Evolutionary conservation across 345 rosid species (phyloP), one percentile per base, ranked within the genome.

Genomic region (Eucalyptus tenuipes): DNA sequence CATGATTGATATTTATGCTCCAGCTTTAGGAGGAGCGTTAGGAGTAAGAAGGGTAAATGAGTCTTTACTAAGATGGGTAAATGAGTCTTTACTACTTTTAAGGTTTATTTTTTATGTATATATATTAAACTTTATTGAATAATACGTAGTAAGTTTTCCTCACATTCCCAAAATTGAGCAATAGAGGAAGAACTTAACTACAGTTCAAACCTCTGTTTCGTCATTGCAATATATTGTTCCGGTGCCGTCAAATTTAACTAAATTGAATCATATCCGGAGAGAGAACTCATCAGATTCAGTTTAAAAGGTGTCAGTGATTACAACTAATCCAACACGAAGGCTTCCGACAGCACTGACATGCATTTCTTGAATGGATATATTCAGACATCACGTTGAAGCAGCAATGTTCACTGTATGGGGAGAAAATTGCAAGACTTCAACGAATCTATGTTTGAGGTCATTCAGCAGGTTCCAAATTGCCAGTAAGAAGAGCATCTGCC

Each of bases 401-500:
- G 61, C 61, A 86, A 75, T 20, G 45, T 50, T 86, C 44, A 86
- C 22, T 33, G 87, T 24, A 50, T 50, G 27, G 66, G 27, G n/a
- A 86, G 87, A 49, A 55, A n/a, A 49, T 49, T 49, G 44, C 24
- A 45, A 40, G 40, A 29, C 29, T 11, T 37, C 31, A 13, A 22
- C 45, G 13, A 33, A 20, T 75, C 84, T 10, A 40, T 40, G 84
- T 22, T 22, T 44, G 13, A 25, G 44, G 47, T 86, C 86, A 84
- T 87, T 95, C 88, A 90, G 59, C 79, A 33, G 79, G 89, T 64
- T 22, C 92, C 92, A 20, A 64, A 50, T 57, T 89, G 82, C 95
- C 94, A 2, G 95, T 89, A 90, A 95, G 97, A 88, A 95, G 89
- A 88, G 98, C 96, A 90, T 96, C 96, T 66, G 96, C 98, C 17